Evolutionary conservation across 768 basidiomycete genomes (phyloP).

Genomic region (Paxillus ammoniavirescens): DNA sequence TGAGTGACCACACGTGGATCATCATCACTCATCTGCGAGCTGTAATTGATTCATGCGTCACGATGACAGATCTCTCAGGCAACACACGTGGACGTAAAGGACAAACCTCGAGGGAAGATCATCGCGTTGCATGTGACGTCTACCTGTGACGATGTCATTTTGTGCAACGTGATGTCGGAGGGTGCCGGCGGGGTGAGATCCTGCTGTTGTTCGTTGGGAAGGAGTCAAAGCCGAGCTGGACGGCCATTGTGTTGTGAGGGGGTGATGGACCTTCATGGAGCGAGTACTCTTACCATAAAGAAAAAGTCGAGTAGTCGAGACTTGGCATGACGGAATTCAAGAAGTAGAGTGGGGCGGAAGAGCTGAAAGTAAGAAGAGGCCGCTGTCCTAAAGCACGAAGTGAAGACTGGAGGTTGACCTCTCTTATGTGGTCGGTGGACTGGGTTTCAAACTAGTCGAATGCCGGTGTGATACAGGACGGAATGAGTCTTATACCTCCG

Average conservation of each 20-base stretch:
- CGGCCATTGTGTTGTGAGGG: constrained; percentile 3
- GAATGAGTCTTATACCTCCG: constrained; percentile 29
- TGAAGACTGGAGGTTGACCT: constrained; percentile 15
- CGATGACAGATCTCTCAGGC: constrained; percentile 5
- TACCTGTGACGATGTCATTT: constrained; percentile 29
- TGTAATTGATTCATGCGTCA: constrained; percentile 18
- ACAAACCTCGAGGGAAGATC: constrained; percentile 35
- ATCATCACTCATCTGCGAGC: constrained; percentile 18
- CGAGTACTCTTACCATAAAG: constrained; percentile 17
- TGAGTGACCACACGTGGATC: constrained; percentile 20
- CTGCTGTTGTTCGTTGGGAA: constrained; percentile 18
- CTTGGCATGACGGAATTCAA: constrained; percentile 15
- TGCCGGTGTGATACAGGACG: constrained; percentile 17
- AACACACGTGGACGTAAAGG: constrained; percentile 25
- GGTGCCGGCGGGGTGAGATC: constrained; percentile 30
- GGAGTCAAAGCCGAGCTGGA: constrained; percentile 27
- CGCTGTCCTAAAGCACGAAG: constrained; percentile 3
- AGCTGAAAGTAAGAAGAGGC: constrained; percentile 7
- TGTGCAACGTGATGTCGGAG: constrained; percentile 25
- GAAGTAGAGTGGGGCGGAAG: neutral
- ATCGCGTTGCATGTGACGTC: constrained; percentile 28
- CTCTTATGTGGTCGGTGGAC: constrained; percentile 18
- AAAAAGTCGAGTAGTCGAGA: constrained; percentile 29
- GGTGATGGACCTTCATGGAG: neutral
- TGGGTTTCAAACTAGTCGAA: constrained; percentile 25